phyloP scores from a whole-genome alignment of 352 stramenopile species.

The Phytophthora sp. region DNA sequence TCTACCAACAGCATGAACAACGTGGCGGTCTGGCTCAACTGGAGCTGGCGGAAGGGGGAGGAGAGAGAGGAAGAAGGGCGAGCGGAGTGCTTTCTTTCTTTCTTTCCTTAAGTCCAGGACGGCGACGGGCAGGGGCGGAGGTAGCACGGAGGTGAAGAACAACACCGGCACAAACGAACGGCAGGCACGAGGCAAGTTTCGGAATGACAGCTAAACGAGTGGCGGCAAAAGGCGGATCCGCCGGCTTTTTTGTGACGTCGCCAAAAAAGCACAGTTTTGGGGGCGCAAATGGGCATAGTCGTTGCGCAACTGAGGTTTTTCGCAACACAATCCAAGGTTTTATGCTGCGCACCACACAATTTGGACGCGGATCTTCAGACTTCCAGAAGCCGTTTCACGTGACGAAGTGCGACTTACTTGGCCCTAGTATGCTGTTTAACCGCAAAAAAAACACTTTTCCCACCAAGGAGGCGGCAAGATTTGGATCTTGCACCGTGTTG shows the following conservation, averaged over 20 bases:
- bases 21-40: constrained; percentile 32
- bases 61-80: constrained; percentile 23
- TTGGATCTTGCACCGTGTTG: not conserved
- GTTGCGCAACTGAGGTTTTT: constrained; percentile 1
- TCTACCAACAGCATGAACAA: constrained; percentile 86
- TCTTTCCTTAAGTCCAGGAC: constrained; percentile 15
- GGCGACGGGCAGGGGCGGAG: not conserved
- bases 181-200: constrained; percentile 26
- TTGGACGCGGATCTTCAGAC: constrained; percentile 16
- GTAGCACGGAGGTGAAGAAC: not conserved
- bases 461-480: not conserved
- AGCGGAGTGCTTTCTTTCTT: constrained; percentile 28
- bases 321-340: constrained; percentile 10
- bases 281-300: constrained; percentile 1
- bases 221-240: constrained; percentile 27
- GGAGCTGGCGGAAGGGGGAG: constrained; percentile 27
- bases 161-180: constrained; percentile 10
- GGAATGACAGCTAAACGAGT: constrained; percentile 36
- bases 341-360: constrained; percentile 19
- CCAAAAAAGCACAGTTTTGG: constrained; percentile 9
- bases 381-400: not conserved
- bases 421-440: constrained; percentile 16
- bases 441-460: too few relatives aligned
- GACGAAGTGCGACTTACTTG: constrained; percentile 5
- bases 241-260: constrained; percentile 7